phyloP scores from a whole-genome alignment of 805 yeast species.

The Nakazawaea holstii region DNA sequence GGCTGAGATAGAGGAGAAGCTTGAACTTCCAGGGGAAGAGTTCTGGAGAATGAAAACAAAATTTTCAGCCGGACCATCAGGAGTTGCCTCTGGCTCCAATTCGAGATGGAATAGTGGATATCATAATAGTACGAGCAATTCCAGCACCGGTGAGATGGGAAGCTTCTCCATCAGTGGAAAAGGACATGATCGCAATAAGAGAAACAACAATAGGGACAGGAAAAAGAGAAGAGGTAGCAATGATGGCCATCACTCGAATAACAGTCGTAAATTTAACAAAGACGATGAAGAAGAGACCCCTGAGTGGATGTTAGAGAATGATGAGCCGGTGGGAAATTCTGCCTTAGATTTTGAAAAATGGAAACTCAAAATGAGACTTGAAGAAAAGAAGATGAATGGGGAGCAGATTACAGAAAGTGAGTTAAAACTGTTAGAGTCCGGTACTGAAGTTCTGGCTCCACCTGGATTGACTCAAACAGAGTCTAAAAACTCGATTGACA shows the following conservation, averaged over 20 bases:
- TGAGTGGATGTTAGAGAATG: conserved; percentile 32
- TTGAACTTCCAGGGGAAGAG: conserved; percentile 39
- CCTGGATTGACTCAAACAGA: neutral
- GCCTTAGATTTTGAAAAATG: conserved; percentile 56
- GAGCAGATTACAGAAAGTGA: conserved; percentile 27
- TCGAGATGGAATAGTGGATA: conserved; percentile 15
- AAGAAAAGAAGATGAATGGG: conserved; percentile 43
- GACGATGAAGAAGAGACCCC: conserved; percentile 30
- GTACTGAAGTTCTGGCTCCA: neutral
- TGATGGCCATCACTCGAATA: conserved; percentile 12
- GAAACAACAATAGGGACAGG: conserved; percentile 9
- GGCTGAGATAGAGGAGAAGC: conserved; percentile 24
- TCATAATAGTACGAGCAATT: conserved; percentile 4
- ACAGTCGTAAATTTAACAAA: conserved; percentile 15
- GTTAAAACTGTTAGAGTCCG: conserved; percentile 13
- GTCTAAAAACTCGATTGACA: conserved; percentile 36
- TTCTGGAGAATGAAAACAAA: conserved; percentile 40
- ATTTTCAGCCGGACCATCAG: neutral
- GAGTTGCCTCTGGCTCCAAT: conserved; percentile 11
- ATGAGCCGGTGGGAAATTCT: conserved; percentile 39
- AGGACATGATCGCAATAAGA: conserved; percentile 11
- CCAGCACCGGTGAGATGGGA: conserved; percentile 14
- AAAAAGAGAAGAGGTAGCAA: conserved; percentile 8
- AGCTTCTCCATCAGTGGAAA: conserved; percentile 5
- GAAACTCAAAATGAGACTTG: conserved; percentile 48